A percentile compares a stretch with the other conserved stretches of the same genome.
These are phyloP conservation scores for Crithidia fasciculata DNA, from an alignment of 208 protist genomes.

Conservation along the genomic window DNA sequence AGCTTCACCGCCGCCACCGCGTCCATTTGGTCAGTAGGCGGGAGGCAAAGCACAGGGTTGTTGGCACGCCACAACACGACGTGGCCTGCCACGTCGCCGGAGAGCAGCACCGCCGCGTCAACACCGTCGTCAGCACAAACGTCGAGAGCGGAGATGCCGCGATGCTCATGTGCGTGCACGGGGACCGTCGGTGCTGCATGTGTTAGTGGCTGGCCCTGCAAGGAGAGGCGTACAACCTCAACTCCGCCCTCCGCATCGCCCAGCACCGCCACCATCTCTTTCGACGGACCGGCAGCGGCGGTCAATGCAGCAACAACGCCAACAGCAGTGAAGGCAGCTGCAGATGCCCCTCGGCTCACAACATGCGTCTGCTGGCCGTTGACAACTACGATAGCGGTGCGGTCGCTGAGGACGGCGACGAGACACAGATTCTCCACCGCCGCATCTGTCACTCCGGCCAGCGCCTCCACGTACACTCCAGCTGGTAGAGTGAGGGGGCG, in stretches of 20 bases:
- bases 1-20: conserved; percentile 54
- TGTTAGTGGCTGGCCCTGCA: conserved; percentile 1
- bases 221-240: conserved; percentile 6
- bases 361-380: conserved; percentile 24
- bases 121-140: conserved; percentile 13
- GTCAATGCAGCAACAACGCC: neutral
- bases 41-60: conserved; percentile 16
- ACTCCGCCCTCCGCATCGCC: conserved; percentile 14
- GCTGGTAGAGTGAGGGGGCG: conserved; percentile 12
- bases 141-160: conserved; percentile 49
- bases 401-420: conserved; percentile 10
- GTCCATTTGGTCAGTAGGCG: conserved; percentile 34
- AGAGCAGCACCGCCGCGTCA: conserved; percentile 27
- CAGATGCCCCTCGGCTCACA: neutral
- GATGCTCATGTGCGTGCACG: conserved; percentile 41
- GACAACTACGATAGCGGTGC: conserved; percentile 16
- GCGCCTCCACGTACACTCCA: conserved; percentile 2
- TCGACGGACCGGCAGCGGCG: neutral
- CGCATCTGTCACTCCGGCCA: conserved; percentile 13
- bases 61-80: conserved; percentile 51
- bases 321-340: conserved; percentile 10
- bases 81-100: conserved; percentile 47
- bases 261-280: conserved; percentile 18
- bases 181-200: neutral
- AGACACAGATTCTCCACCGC: conserved; percentile 21